A percentile compares a stretch with the other conserved stretches of the same genome.
phyloP scores from a whole-genome alignment of 176 grass and related monocot genomes.

The Cenchrus purpureus region DNA sequence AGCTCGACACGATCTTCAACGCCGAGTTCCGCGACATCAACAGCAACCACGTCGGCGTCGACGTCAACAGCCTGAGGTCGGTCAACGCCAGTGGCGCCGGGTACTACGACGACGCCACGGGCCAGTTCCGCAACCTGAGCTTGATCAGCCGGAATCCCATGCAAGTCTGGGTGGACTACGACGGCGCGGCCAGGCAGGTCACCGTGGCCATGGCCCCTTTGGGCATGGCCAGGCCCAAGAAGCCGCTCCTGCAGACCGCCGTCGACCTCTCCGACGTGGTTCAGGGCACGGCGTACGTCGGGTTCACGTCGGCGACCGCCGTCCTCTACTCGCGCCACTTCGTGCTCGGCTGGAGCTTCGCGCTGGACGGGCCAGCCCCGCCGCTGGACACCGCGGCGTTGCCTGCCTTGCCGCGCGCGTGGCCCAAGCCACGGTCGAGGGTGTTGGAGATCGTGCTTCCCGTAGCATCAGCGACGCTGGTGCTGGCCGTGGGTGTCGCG shows the following conservation, averaged over 20 bases:
- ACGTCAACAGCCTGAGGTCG: slow-evolving; percentile 49
- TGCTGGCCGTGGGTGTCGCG: background rate
- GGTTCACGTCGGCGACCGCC: slow-evolving; percentile 42
- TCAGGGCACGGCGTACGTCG: slow-evolving; percentile 33
- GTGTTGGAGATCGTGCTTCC: slow-evolving; percentile 37
- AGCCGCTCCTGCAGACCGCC: slow-evolving; percentile 29
- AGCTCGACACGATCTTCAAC: slow-evolving; percentile 51
- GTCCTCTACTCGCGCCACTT: slow-evolving; percentile 38
- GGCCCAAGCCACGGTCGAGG: slow-evolving; percentile 40
- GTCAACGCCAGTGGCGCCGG: slow-evolving; percentile 11
- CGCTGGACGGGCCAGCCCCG: slow-evolving; percentile 28
- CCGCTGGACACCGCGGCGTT: slow-evolving; percentile 34
- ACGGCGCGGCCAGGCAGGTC: slow-evolving; percentile 3
- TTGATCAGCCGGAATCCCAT: slow-evolving; percentile 40
- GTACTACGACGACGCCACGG: slow-evolving; percentile 23
- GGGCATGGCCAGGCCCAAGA: slow-evolving; percentile 1
- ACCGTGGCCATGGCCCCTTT: slow-evolving; percentile 25
- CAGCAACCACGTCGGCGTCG: slow-evolving; percentile 51
- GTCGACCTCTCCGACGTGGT: slow-evolving; percentile 43
- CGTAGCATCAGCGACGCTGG: slow-evolving; percentile 25
- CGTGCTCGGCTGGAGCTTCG: slow-evolving; percentile 60
- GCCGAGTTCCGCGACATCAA: slow-evolving; percentile 40
- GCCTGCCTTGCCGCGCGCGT: slow-evolving; percentile 28
- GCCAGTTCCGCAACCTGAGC: background rate
- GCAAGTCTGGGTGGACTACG: slow-evolving; percentile 59